Conservation (phyloP, 2,329 filamentous ascomycete species). For the Orbilia oligospora region DNA sequence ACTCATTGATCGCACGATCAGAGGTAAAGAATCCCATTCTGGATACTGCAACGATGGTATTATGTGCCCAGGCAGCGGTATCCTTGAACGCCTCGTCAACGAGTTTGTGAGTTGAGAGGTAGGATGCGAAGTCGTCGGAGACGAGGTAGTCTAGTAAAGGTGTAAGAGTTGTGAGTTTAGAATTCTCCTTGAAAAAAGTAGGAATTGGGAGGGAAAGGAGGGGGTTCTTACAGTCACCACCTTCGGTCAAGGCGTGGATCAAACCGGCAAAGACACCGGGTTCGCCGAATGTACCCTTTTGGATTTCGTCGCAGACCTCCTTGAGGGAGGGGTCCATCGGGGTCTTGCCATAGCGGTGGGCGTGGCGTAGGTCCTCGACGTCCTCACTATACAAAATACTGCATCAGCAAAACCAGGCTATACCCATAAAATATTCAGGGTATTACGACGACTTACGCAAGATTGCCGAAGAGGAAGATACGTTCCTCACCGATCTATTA, state of each 20-base stretch:
- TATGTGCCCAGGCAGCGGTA: slow-evolving; percentile 91
- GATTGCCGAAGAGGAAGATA: slow-evolving; percentile 97
- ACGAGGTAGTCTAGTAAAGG: slow-evolving; percentile 80
- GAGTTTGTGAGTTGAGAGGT: slow-evolving; percentile 88
- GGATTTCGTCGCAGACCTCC: slow-evolving; percentile 87
- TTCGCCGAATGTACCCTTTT: slow-evolving; percentile 84
- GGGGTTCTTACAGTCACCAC: slow-evolving; percentile 79
- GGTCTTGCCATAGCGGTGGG: slow-evolving; percentile 86
- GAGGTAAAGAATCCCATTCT: slow-evolving; percentile 98
- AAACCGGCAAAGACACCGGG: slow-evolving; percentile 83
- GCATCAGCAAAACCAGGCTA: neutral
- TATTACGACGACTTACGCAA: slow-evolving; percentile 75
- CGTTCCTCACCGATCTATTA: slow-evolving; percentile 85
- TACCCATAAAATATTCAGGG: neutral
- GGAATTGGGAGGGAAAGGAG: neutral
- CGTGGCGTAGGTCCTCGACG: slow-evolving; percentile 93
- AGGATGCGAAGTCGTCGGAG: slow-evolving; percentile 96
- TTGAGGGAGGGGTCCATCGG: slow-evolving; percentile 81
- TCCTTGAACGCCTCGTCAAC: slow-evolving; percentile 94
- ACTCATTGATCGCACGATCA: slow-evolving; percentile 85
- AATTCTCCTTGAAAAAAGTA: neutral
- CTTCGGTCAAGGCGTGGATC: slow-evolving; percentile 86
- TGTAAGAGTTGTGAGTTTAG: neutral
- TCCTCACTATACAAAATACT: slow-evolving; percentile 69
- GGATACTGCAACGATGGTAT: slow-evolving; percentile 88